These are phyloP conservation scores for Blepharisma stoltei DNA, from an alignment of 73 alveolate genomes.

Conservation along the genomic window DNA sequence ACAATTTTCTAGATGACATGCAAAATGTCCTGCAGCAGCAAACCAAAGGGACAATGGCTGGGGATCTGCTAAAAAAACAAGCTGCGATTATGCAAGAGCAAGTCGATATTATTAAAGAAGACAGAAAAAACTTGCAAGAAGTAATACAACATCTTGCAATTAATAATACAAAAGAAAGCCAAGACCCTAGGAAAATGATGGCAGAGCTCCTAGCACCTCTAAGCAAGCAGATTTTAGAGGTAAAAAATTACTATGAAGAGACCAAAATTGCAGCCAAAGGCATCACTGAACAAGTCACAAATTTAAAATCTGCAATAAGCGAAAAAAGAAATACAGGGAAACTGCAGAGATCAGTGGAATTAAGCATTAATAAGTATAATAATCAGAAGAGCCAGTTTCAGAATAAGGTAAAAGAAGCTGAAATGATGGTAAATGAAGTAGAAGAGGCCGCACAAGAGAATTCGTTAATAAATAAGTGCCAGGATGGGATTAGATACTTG, in stretches of 20 bases:
- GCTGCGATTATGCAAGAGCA: slow-evolving; percentile 46
- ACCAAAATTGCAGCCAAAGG: slow-evolving; percentile 49
- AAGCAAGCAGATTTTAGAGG: slow-evolving; percentile 41
- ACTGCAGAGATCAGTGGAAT: not conserved
- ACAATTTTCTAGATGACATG: slow-evolving; percentile 57
- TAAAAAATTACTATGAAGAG: slow-evolving; percentile 47
- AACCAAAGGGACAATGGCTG: slow-evolving; percentile 32
- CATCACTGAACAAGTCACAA: slow-evolving; percentile 43
- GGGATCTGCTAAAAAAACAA: slow-evolving; percentile 40
- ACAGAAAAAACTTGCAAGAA: slow-evolving; percentile 39
- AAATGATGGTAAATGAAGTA: not conserved
- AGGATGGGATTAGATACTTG: not conserved
- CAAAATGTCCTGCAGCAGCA: slow-evolving; percentile 37
- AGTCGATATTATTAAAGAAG: slow-evolving; percentile 35
- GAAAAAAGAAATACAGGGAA: not conserved
- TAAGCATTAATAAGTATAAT: slow-evolving; percentile 1
- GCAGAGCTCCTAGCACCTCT: slow-evolving; percentile 56
- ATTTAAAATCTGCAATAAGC: slow-evolving; percentile 35
- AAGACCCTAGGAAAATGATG: slow-evolving; percentile 52
- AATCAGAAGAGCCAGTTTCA: not conserved
- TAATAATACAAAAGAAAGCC: slow-evolving; percentile 15
- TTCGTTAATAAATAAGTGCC: not conserved
- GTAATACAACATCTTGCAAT: slow-evolving; percentile 40
- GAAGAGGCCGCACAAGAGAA: not conserved
- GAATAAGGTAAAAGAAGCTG: slow-evolving; percentile 11